phyloP scores from a whole-genome alignment of 2,329 filamentous ascomycete species.

The Graphilbum fragrans region DNA sequence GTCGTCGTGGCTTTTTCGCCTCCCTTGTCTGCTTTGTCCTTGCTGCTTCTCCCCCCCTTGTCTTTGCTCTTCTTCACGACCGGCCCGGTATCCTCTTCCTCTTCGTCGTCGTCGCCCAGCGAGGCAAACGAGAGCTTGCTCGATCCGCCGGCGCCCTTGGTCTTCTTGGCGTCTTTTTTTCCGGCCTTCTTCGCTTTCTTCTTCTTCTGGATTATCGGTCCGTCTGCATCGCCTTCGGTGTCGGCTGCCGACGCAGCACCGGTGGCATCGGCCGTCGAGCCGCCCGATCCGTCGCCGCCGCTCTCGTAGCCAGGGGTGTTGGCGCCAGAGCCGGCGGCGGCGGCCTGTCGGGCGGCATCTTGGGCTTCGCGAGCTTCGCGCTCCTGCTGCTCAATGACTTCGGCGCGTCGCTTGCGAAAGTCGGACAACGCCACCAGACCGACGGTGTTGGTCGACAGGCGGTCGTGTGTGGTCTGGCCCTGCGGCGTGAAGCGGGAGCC shows the following conservation, averaged over 20 bases:
- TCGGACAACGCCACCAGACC: slow-evolving; percentile 86
- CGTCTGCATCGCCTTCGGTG: slow-evolving; percentile 17
- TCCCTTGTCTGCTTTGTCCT: slow-evolving; percentile 23
- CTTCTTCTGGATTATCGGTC: slow-evolving; percentile 26
- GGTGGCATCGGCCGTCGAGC: not conserved
- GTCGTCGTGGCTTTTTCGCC: slow-evolving; percentile 8
- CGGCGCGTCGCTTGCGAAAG: slow-evolving; percentile 89
- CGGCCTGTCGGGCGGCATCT: not conserved
- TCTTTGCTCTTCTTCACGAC: slow-evolving; percentile 49
- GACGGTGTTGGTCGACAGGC: slow-evolving; percentile 76
- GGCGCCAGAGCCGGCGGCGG: too few species aligned
- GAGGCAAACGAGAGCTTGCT: slow-evolving; percentile 47
- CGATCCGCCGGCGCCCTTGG: slow-evolving; percentile 19
- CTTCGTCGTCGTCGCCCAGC: slow-evolving; percentile 52
- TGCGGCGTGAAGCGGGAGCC: slow-evolving; percentile 60
- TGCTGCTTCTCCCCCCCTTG: slow-evolving; percentile 32
- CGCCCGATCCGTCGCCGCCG: too few species aligned
- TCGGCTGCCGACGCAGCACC: slow-evolving; percentile 17
- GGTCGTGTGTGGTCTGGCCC: slow-evolving; percentile 64
- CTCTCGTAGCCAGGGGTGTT: too few species aligned
- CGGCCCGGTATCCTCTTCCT: slow-evolving; percentile 33
- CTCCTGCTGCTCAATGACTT: slow-evolving; percentile 85
- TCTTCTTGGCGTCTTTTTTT: slow-evolving; percentile 25
- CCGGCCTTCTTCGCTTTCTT: slow-evolving; percentile 19
- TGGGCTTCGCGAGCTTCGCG: slow-evolving; percentile 58